Conservation (phyloP, 805 yeast genomes). For the Schwanniomyces occidentalis region DNA sequence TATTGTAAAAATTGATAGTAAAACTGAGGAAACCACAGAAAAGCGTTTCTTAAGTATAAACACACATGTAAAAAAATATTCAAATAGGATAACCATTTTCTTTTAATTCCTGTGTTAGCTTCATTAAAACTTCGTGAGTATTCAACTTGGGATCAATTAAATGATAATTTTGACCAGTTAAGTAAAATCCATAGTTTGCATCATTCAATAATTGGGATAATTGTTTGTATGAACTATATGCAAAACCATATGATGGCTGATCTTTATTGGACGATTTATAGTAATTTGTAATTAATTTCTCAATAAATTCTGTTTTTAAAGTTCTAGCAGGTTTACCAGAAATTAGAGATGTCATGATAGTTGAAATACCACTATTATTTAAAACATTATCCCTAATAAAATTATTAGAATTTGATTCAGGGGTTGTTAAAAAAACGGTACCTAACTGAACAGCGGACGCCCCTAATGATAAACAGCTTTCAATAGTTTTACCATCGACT, state of each 20-base stretch:
- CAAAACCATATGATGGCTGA: conserved; percentile 37
- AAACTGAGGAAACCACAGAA: too few species aligned
- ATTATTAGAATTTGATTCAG: conserved; percentile 25
- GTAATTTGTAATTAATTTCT: conserved; percentile 13
- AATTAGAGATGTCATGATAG: conserved; percentile 33
- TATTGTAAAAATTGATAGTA: too few species aligned
- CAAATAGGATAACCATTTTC: background rate
- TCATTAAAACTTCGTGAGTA: conserved; percentile 24
- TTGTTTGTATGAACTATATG: conserved; percentile 32
- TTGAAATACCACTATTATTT: conserved; percentile 9
- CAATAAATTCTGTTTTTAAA: conserved; percentile 35
- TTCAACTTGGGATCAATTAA: conserved; percentile 17
- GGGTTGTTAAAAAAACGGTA: conserved; percentile 45
- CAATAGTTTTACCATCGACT: conserved; percentile 28
- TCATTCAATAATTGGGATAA: conserved; percentile 13
- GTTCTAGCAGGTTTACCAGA: conserved; percentile 43
- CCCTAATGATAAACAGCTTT: conserved; percentile 36
- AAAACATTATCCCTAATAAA: conserved; percentile 15
- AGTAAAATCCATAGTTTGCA: conserved; percentile 26
- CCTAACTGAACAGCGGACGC: conserved; percentile 60
- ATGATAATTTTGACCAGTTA: conserved; percentile 37
- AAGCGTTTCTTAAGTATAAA: too few species aligned
- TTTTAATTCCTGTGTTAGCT: conserved; percentile 17
- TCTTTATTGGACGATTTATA: conserved; percentile 5
- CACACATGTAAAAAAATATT: too few species aligned